Evolutionary conservation across 148 eudicot species (phyloP).

Genomic region (Bassia scoparia): DNA sequence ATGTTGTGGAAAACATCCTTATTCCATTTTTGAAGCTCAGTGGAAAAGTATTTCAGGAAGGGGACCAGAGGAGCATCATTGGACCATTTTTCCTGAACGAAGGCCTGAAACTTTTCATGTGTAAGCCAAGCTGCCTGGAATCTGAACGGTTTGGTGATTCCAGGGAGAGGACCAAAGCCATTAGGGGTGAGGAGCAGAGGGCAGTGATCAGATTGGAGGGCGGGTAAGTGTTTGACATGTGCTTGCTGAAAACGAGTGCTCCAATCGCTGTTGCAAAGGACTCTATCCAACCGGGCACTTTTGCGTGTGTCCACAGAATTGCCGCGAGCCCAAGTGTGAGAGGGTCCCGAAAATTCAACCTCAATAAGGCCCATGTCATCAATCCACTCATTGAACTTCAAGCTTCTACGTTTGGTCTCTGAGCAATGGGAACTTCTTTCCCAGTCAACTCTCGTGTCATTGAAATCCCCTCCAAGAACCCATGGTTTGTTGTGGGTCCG

Average conservation of each 20-base stretch:
- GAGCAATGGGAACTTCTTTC: not conserved
- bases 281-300: not conserved
- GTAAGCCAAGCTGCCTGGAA: not conserved
- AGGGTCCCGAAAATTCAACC: not conserved
- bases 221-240: not conserved
- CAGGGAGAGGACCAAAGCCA: not conserved
- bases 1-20: no score
- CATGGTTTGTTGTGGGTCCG: not conserved
- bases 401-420: not conserved
- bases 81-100: not conserved
- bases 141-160: not conserved
- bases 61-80: not conserved
- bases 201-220: not conserved
- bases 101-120: not conserved
- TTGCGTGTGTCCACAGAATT: not conserved
- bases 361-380: not conserved
- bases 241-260: not conserved
- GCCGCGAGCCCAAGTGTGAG: not conserved
- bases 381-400: not conserved
- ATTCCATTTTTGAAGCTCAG: not conserved
- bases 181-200: not conserved
- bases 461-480: not conserved
- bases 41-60: not conserved
- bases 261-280: not conserved
- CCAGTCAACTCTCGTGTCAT: not conserved